Evolutionary conservation across 805 yeast genomes (phyloP).

Genomic region (Candida morakotiae): DNA sequence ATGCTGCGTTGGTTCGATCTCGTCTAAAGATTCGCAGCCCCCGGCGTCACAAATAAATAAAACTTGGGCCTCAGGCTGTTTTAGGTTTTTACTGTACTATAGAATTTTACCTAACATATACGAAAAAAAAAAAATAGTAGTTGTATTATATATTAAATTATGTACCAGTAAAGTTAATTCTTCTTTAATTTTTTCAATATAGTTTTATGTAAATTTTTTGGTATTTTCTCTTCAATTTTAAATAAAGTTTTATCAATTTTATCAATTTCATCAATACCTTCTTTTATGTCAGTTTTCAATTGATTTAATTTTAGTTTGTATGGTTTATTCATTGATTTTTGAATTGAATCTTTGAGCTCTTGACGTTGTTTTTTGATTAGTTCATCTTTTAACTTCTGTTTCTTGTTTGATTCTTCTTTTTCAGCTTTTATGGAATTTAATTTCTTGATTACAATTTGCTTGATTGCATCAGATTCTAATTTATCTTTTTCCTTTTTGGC

Average conservation of each 20-base stretch:
- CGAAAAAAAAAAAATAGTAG: background rate
- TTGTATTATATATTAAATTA: too few species aligned
- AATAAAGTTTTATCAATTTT: conserved; percentile 1
- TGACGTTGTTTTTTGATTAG: background rate
- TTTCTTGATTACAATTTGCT: background rate
- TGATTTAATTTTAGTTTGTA: conserved; percentile 1
- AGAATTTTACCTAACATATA: too few species aligned
- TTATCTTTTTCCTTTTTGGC: background rate
- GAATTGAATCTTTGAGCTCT: background rate
- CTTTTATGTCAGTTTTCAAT: background rate
- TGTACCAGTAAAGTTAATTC: background rate
- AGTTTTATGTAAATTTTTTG: background rate
- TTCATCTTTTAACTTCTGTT: background rate
- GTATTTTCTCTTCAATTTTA: background rate
- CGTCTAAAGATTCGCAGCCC: too few species aligned
- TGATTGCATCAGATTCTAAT: background rate
- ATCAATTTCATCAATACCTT: conserved; percentile 2
- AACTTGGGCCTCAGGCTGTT: too few species aligned
- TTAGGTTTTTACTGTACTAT: too few species aligned
- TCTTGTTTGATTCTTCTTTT: background rate
- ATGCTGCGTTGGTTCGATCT: too few species aligned
- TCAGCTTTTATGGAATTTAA: background rate
- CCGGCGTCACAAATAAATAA: too few species aligned
- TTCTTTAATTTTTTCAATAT: background rate
- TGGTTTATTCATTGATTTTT: conserved; percentile 3